phyloP scores from a whole-genome alignment of 306 rosid species.

The Dalbergia cochinchinensis region DNA sequence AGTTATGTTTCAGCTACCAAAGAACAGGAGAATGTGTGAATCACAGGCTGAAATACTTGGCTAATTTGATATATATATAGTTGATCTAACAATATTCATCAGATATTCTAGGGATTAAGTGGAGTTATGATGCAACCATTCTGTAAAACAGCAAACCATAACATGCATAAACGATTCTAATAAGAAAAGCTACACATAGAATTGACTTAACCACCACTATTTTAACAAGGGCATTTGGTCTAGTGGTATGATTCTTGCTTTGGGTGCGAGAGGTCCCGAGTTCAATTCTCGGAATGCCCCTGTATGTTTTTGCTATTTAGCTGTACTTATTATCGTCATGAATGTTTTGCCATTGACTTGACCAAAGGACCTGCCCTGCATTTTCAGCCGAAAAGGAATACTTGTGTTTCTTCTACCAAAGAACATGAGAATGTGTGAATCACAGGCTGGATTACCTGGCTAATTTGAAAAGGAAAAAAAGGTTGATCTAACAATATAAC shows the following conservation, averaged over 20 bases:
- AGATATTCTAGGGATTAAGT: no score
- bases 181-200: neutral
- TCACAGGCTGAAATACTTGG: neutral
- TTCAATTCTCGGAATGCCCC: constrained; percentile 62
- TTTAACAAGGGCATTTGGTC: constrained; percentile 59
- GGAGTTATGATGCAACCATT: constrained; percentile 3
- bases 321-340: neutral
- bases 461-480: no score
- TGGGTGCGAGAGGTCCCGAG: constrained; percentile 69
- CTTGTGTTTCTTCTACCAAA: neutral
- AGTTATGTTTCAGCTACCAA: neutral
- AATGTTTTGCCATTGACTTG: neutral
- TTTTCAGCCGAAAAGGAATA: neutral
- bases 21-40: constrained; percentile 2
- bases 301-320: no score
- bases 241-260: constrained; percentile 68
- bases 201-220: neutral
- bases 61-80: neutral
- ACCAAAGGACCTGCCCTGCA: neutral
- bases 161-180: neutral
- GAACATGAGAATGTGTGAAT: neutral
- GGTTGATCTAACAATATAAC: no score
- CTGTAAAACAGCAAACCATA: neutral
- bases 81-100: neutral
- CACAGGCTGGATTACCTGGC: neutral